Conservation (phyloP, 306 rosid genomes). For the Vachellia collinsii region DNA sequence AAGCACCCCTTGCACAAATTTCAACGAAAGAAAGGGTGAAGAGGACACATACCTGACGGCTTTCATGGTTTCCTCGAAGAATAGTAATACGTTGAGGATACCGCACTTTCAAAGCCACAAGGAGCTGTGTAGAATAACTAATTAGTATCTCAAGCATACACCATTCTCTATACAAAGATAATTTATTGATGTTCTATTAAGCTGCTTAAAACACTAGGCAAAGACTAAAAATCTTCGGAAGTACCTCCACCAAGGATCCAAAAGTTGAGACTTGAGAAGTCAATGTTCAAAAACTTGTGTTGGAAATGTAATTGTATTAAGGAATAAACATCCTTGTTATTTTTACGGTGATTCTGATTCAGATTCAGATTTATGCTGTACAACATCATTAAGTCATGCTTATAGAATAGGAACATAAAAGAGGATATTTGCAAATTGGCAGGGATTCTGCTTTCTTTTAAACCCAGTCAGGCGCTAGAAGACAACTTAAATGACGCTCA, state of each 20-base stretch:
- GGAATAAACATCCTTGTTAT: background rate
- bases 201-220: background rate
- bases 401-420: background rate
- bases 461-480: background rate
- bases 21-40: background rate
- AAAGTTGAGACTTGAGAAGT: constrained; percentile 25
- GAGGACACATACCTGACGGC: constrained; percentile 67
- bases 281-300: background rate
- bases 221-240: background rate
- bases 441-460: background rate
- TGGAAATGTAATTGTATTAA: background rate
- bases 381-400: constrained; percentile 18
- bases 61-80: constrained; percentile 89
- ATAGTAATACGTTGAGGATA: constrained; percentile 79
- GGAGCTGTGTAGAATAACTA: constrained; percentile 52
- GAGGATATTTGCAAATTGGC: background rate
- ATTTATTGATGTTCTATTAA: background rate
- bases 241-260: constrained; percentile 4
- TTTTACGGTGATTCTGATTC: constrained; percentile 6
- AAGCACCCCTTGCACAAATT: background rate
- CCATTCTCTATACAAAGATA: background rate
- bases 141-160: constrained; percentile 26
- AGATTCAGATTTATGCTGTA: constrained; percentile 14
- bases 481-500: constrained; percentile 16
- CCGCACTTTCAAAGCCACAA: constrained; percentile 81